Evolutionary conservation across 1,284 basidiomycete species (phyloP).

Genomic region (Rhodotorula sp.): DNA sequence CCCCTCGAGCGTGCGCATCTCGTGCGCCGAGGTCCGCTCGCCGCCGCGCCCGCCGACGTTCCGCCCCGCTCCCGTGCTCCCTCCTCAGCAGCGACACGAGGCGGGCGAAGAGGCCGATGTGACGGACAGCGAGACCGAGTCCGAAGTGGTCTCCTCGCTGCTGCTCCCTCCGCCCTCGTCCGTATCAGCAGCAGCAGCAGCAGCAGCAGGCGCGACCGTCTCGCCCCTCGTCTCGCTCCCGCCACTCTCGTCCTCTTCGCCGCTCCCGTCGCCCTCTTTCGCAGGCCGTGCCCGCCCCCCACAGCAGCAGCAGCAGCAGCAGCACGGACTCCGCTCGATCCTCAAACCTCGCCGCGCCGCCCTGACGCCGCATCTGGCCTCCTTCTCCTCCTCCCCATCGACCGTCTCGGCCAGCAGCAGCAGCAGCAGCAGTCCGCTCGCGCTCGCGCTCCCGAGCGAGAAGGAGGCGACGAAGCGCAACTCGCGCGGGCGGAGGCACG

Average conservation of each 20-base stretch:
- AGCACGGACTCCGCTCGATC: constrained; percentile 13
- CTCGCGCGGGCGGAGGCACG: constrained; percentile 29
- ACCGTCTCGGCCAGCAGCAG: constrained; percentile 1
- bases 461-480: constrained; percentile 27
- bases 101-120: constrained; percentile 13
- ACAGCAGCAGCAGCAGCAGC: neutral
- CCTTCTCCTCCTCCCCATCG: neutral
- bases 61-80: neutral
- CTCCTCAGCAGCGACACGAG: neutral
- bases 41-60: constrained; percentile 4
- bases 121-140: constrained; percentile 34
- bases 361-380: neutral
- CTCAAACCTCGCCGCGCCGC: constrained; percentile 17
- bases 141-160: constrained; percentile 20
- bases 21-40: neutral
- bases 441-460: constrained; percentile 8
- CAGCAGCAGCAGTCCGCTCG: neutral
- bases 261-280: constrained; percentile 16
- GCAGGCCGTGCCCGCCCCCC: neutral
- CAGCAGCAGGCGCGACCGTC: neutral
- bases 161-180: constrained; percentile 2
- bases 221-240: neutral
- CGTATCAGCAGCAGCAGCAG: neutral
- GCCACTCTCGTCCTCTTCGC: constrained; percentile 15
- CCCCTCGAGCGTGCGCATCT: neutral